Base-by-base conservation (phyloP, 306 rosid genomes). In the Glycine latifolia region DNA sequence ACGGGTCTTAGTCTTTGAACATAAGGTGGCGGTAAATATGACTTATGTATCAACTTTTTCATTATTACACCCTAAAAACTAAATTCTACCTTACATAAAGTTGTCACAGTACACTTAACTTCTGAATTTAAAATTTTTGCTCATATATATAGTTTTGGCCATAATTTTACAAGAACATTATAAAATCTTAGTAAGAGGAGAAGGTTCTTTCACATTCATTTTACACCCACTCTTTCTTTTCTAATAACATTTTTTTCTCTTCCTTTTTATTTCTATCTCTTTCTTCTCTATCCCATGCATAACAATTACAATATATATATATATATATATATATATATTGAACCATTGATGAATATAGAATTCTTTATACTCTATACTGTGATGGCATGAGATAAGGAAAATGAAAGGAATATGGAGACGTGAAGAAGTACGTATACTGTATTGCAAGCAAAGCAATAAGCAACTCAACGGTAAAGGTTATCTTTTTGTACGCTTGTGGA, bases 381-480 rank as follows among this genome's bases (percentile, higher is more conserved):
- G 74, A 73, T 46, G 31, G 71, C 20, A 63, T 58, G 75, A 39
- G 37, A 58, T 35, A 74, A 69, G 12, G 33, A 14, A 72, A 44
- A 54, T 37, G 17, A 17, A 62, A 14, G 72, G 15, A 68, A 55
- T 8, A 12, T 60, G 39, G 81, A 85, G 88, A 69, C 88, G 87
- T 80, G 55, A 20, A 59, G 37, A 4, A 61, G 87, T 69, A 68
- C 14, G 43, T 74, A 69, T 82, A 81, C 78, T 90, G 92, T 79
- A 92, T 89, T 91, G 87, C 58, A 91, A 90, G 97, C 92, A 71
- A 92, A 91, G 95, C 85, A 87, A 70, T 11, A 31, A 15, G 11
- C 11, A 39, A 53, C 35, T 5, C n/a, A 35, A 87, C 39, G 58
- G 69, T 35, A 47, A 76, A 73, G 82, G 39, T 71, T 31, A 37